Evolutionary conservation across 768 basidiomycete species (phyloP), one percentile per base, ranked within the genome.

Genomic region (Pulveroboletus sp.): DNA sequence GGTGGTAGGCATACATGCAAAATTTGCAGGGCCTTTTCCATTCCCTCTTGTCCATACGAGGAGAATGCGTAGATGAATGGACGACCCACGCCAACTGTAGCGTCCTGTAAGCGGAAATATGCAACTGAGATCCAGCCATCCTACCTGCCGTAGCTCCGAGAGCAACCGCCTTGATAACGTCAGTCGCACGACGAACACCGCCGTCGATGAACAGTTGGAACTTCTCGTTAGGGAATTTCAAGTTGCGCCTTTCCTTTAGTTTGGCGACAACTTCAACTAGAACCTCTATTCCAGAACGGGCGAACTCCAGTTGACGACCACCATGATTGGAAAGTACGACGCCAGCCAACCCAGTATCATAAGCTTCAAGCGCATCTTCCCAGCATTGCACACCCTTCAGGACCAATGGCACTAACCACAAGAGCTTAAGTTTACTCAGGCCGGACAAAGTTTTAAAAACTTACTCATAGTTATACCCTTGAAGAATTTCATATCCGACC

Each of bases 201-300:
- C 95, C 95, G 61, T 99, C 95, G 12, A 93, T 79, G 60, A 87
- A 90, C 27, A 98, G 73, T 62, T 92, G 84, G 72, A 98, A 90
- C 45, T 75, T 78, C 44, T 80, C 77, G 44, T 90, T 89, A 2
- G 90, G 88, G 68, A 90, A 89, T 20, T 74, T 73, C 32, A 89
- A 68, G 2, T 86, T 82, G 13, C 86, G 78, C 48, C 75, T 75
- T 63, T 75, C 76, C 53, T 80, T 80, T 19, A 98, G 77, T 51
- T 86, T 81, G 26, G 70, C 71, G 26, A 89, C 85, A 19, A 94
- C 91, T 63, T 93, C 90, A 2, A 85, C 87, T 14, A 96, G 79
- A n/a, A 94, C 75, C 65, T 95, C 93, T 46, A 95, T 77, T 5
- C 92, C 93, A 13, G 91, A 93, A 11, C 89, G 85, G 11, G 92